phyloP scores from a whole-genome alignment of 2,329 filamentous ascomycete genomes.

The Paecilomyces variotii region DNA sequence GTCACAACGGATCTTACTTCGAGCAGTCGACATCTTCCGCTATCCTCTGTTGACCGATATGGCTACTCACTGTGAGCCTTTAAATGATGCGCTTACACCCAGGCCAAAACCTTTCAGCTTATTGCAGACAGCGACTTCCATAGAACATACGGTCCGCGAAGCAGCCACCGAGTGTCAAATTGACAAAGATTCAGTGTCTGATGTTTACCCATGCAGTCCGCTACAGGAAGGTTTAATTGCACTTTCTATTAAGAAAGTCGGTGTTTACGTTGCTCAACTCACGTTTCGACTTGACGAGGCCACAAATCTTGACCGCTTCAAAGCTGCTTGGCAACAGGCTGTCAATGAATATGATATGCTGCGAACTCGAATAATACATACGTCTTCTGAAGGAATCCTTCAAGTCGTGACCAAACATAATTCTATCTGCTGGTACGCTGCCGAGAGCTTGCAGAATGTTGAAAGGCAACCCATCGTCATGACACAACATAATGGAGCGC shows the following conservation, averaged over 20 bases:
- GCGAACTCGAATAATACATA: slow-evolving; percentile 40
- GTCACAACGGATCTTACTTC: slow-evolving; percentile 31
- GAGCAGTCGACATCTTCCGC: slow-evolving; percentile 38
- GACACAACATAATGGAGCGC: slow-evolving; percentile 26
- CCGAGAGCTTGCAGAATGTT: slow-evolving; percentile 18
- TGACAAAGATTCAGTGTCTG: slow-evolving; percentile 19
- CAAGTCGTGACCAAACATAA: slow-evolving; percentile 33
- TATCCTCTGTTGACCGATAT: slow-evolving; percentile 37
- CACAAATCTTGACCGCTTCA: slow-evolving; percentile 37
- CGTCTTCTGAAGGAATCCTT: slow-evolving; percentile 26
- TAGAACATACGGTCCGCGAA: slow-evolving; percentile 18
- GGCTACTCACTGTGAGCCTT: slow-evolving; percentile 23
- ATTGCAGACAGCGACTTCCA: slow-evolving; percentile 12
- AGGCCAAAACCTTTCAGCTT: slow-evolving; percentile 21
- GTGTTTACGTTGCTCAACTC: slow-evolving; percentile 43
- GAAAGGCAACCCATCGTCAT: slow-evolving; percentile 17
- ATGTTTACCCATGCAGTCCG: slow-evolving; percentile 38
- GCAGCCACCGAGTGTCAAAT: slow-evolving; percentile 24
- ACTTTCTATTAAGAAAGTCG: slow-evolving; percentile 39
- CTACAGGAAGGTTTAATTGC: slow-evolving; percentile 41
- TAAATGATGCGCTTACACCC: background rate
- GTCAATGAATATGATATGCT: slow-evolving; percentile 41
- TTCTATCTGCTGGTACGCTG: slow-evolving; percentile 27
- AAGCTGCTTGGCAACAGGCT: slow-evolving; percentile 39
- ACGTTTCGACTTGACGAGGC: slow-evolving; percentile 30